These are phyloP conservation scores for Candida broadrunensis DNA, from an alignment of 805 yeast species.

Conservation along the genomic window DNA sequence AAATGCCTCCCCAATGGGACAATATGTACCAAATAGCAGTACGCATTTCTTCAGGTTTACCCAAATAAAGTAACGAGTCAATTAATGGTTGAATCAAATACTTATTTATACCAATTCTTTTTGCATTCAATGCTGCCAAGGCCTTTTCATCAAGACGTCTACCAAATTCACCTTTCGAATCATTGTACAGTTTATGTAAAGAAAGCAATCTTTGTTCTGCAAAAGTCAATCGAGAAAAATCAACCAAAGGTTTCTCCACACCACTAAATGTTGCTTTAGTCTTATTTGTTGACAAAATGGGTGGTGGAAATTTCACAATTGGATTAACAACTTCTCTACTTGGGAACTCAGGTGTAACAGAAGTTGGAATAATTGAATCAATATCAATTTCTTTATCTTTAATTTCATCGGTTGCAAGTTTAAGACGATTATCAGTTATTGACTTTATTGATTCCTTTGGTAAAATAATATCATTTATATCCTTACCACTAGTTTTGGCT, in stretches of 20 bases:
- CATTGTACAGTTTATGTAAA: slow-evolving; percentile 11
- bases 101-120: slow-evolving; percentile 22
- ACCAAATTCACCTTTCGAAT: slow-evolving; percentile 20
- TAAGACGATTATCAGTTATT: slow-evolving; percentile 13
- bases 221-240: slow-evolving; percentile 23
- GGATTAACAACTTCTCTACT: slow-evolving; percentile 24
- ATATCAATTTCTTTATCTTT: background rate
- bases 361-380: background rate
- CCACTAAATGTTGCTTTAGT: slow-evolving; percentile 22
- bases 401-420: slow-evolving; percentile 6
- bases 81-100: slow-evolving; percentile 27
- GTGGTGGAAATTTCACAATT: slow-evolving; percentile 27
- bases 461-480: slow-evolving; percentile 2
- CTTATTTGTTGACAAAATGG: slow-evolving; percentile 19
- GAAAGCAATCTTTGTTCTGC: slow-evolving; percentile 14
- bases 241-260: slow-evolving; percentile 23
- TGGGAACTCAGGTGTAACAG: slow-evolving; percentile 5
- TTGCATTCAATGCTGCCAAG: slow-evolving; percentile 3
- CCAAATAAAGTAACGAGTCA: slow-evolving; percentile 29
- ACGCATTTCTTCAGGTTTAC: slow-evolving; percentile 26
- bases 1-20: slow-evolving; percentile 25
- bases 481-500: slow-evolving; percentile 2
- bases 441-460: slow-evolving; percentile 9
- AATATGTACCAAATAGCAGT: slow-evolving; percentile 31
- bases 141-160: slow-evolving; percentile 8